A percentile compares a stretch with the other conserved stretches of the same genome.
Conservation (phyloP, 2,329 filamentous ascomycete species). For the Xylaria sp. region DNA sequence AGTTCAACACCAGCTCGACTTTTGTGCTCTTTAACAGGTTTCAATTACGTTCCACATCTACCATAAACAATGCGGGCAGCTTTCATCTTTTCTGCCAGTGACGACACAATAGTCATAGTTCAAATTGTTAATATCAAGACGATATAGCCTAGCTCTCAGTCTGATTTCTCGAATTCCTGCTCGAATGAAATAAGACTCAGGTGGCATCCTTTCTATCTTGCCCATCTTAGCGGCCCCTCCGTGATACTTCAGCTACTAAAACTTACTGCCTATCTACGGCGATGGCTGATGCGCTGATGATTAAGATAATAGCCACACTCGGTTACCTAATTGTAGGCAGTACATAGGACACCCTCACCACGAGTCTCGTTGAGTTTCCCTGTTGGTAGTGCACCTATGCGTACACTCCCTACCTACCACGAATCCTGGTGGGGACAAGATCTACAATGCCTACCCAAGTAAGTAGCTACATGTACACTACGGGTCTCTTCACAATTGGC, state of each 20-base stretch:
- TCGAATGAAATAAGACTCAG: background rate
- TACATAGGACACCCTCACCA: constrained; percentile 6
- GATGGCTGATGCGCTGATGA: background rate
- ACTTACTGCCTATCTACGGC: background rate
- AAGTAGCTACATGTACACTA: background rate
- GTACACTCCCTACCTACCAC: background rate
- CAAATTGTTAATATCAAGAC: background rate
- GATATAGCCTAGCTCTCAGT: background rate
- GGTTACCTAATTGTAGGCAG: constrained; percentile 7
- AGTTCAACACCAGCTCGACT: background rate
- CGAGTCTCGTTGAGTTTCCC: background rate
- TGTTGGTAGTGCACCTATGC: background rate
- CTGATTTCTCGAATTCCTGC: background rate
- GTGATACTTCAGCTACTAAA: background rate
- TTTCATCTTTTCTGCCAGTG: background rate
- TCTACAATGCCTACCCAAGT: constrained; percentile 22
- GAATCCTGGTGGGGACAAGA: constrained; percentile 26
- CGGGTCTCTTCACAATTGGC: constrained; percentile 6
- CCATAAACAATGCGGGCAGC: background rate
- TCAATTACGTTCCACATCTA: background rate
- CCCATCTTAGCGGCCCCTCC: background rate
- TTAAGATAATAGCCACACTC: background rate
- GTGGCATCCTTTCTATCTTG: background rate
- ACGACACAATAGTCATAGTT: background rate
- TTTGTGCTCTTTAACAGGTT: background rate